Percentiles rank a stretch among this genome's conserved stretches.
Conservation (phyloP, 1,284 basidiomycete genomes). For the Singerocomus inundabilis region DNA sequence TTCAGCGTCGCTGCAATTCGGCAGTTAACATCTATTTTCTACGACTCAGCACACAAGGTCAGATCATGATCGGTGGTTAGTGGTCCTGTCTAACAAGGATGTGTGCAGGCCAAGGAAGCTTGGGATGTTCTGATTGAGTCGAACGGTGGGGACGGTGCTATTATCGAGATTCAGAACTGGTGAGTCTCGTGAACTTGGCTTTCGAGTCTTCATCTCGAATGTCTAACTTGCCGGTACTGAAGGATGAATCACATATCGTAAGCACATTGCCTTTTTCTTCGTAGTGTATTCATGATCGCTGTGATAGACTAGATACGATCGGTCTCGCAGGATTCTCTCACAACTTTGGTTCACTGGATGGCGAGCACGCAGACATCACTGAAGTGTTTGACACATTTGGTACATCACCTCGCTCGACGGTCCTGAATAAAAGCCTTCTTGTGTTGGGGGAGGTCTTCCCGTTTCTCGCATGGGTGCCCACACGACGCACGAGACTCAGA, state of each 20-base stretch:
- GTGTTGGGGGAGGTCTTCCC: slow-evolving; percentile 45
- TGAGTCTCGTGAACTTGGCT: background rate
- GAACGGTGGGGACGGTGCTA: slow-evolving; percentile 20
- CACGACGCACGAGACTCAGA: slow-evolving; percentile 36
- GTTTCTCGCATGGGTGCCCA: slow-evolving; percentile 42
- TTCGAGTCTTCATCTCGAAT: background rate
- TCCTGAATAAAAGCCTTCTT: slow-evolving; percentile 35
- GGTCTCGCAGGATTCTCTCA: slow-evolving; percentile 54
- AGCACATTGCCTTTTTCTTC: slow-evolving; percentile 8
- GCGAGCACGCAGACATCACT: slow-evolving; percentile 42
- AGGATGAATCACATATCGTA: slow-evolving; percentile 50
- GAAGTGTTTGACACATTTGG: slow-evolving; percentile 40
- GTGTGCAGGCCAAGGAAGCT: slow-evolving; percentile 37
- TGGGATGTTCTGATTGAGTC: slow-evolving; percentile 50
- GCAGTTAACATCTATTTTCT: slow-evolving; percentile 9
- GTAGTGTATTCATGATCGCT: slow-evolving; percentile 17
- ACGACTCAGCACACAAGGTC: slow-evolving; percentile 47
- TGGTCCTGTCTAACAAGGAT: background rate
- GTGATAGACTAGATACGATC: slow-evolving; percentile 30
- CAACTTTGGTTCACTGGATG: slow-evolving; percentile 27
- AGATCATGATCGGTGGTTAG: background rate
- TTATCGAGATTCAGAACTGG: slow-evolving; percentile 50
- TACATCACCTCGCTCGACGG: slow-evolving; percentile 22
- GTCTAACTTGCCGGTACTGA: background rate
- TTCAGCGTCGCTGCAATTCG: slow-evolving; percentile 10